Evolutionary conservation across 169 alveolate genomes (phyloP).

Genomic region (Fabrea salina): DNA sequence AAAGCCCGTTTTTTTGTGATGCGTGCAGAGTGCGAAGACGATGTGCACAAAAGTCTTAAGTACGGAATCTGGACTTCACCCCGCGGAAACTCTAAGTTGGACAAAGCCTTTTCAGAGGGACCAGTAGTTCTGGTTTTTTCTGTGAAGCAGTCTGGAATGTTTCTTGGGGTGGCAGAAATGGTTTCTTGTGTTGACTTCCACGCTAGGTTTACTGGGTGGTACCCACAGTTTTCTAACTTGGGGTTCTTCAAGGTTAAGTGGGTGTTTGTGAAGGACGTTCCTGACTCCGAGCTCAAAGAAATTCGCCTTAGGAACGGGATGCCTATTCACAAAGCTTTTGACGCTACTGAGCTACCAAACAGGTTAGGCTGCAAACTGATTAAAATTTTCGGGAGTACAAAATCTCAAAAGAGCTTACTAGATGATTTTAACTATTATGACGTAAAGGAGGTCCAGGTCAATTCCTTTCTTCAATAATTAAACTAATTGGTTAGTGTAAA

Average conservation of each 20-base stretch:
- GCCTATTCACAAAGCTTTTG: constrained; percentile 37
- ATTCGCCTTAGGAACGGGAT: constrained; percentile 19
- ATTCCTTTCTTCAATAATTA: neutral
- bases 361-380: constrained; percentile 26
- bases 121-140: constrained; percentile 42
- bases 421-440: constrained; percentile 33
- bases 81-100: constrained; percentile 31
- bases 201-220: constrained; percentile 40
- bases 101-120: constrained; percentile 28
- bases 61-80: constrained; percentile 51
- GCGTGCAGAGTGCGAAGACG: constrained; percentile 55
- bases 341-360: constrained; percentile 42
- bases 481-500: too few relatives aligned
- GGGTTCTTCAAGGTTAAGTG: constrained; percentile 51
- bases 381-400: neutral
- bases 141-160: constrained; percentile 30
- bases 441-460: neutral
- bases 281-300: constrained; percentile 28
- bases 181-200: constrained; percentile 40
- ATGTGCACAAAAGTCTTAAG: constrained; percentile 56
- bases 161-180: constrained; percentile 47
- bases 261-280: constrained; percentile 55
- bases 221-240: constrained; percentile 42
- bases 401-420: neutral
- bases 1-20: constrained; percentile 42